Percentiles rank a stretch among this genome's conserved stretches.
Conservation (phyloP, 179 eudicot species). For the Carnegiea gigantea region DNA sequence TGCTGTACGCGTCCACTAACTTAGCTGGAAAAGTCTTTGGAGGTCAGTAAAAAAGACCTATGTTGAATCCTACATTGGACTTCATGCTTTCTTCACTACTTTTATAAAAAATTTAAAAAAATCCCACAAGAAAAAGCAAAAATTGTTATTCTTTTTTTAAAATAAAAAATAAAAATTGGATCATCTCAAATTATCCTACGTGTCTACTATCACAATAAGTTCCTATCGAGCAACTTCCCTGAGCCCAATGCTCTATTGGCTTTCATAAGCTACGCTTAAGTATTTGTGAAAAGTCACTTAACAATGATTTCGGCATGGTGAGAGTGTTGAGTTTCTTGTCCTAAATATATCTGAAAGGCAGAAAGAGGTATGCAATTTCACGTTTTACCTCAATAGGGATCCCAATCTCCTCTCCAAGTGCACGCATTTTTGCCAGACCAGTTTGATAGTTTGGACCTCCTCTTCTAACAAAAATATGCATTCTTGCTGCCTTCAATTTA, state of each 20-base stretch:
- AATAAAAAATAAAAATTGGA: not conserved
- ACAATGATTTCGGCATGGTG: not conserved
- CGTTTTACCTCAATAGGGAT: conserved; percentile 57
- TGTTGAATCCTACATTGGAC: not conserved
- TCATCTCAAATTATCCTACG: no score
- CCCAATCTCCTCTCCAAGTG: conserved; percentile 67
- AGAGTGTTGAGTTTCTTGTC: not conserved
- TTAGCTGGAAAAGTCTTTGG: not conserved
- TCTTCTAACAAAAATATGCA: conserved; percentile 82
- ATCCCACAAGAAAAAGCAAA: not conserved
- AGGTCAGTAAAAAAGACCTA: no score
- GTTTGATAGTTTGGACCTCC: conserved; percentile 94
- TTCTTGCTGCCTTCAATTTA: conserved; percentile 77
- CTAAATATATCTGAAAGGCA: not conserved
- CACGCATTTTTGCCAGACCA: conserved; percentile 80
- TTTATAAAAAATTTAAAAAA: no score
- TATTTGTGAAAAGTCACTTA: not conserved
- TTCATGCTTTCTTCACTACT: not conserved
- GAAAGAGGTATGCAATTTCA: not conserved
- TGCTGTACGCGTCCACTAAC: not conserved
- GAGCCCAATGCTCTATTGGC: no score
- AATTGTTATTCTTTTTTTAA: no score
- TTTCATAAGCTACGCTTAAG: no score
- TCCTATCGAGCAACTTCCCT: no score
- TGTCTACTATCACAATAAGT: no score